These are phyloP conservation scores for Aristolochia fimbriata DNA, from an alignment of 164 flowering plant genomes.

Conservation along the genomic window DNA sequence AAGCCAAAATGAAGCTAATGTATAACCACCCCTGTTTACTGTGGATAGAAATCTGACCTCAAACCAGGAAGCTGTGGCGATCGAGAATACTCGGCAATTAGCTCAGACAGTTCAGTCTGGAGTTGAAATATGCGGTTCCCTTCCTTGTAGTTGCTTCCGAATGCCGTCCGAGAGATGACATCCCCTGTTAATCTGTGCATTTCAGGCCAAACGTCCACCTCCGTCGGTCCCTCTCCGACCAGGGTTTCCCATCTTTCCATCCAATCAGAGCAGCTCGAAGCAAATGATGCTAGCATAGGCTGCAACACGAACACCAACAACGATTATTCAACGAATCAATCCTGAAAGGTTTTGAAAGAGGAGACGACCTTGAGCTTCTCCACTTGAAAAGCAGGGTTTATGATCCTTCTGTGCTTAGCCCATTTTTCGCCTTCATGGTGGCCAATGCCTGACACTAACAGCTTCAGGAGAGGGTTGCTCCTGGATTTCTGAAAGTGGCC, in stretches of 20 bases:
- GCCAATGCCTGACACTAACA: constrained; percentile 9
- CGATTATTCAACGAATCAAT: too few relatives aligned
- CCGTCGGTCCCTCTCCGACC: constrained; percentile 1
- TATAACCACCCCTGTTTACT: neutral
- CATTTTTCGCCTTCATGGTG: constrained; percentile 16
- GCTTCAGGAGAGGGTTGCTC: neutral
- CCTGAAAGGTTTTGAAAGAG: too few relatives aligned
- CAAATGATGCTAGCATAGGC: constrained; percentile 7
- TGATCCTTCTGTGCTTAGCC: constrained; percentile 20
- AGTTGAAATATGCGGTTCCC: constrained; percentile 8
- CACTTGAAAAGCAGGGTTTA: constrained; percentile 20
- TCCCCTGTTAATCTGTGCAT: constrained; percentile 7
- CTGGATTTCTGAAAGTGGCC: constrained; percentile 8
- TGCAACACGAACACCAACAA: neutral
- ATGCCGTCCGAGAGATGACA: constrained; percentile 13
- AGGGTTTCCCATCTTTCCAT: constrained; percentile 7
- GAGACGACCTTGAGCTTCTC: constrained; percentile 23
- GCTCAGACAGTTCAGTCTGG: constrained; percentile 8
- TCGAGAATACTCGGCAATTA: neutral
- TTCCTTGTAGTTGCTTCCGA: constrained; percentile 11
- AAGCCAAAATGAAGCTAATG: neutral
- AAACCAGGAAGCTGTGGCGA: constrained; percentile 4
- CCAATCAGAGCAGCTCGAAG: constrained; percentile 4
- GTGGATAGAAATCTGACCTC: neutral
- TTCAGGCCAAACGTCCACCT: constrained; percentile 8